phyloP scores from a whole-genome alignment of 176 grass and related monocot genomes.

The Lolium multiflorum region DNA sequence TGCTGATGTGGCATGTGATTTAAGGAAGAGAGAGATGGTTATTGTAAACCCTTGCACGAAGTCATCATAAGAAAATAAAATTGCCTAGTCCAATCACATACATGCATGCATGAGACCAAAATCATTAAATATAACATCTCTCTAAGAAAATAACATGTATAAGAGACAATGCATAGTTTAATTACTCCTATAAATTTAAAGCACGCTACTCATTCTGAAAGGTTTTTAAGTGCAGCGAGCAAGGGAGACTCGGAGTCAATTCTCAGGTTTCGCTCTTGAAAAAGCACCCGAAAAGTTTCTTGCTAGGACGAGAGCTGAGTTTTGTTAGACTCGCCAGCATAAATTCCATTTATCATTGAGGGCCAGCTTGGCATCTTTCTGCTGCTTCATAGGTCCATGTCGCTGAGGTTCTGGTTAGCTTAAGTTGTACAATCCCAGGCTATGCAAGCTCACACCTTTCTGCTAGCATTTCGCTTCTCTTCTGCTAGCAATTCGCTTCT shows the following conservation, averaged over 20 bases:
- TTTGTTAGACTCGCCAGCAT: neutral
- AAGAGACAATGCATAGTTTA: too few relatives aligned
- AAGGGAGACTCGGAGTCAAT: neutral
- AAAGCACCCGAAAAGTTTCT: neutral
- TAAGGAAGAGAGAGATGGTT: too few relatives aligned
- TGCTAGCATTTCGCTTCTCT: neutral
- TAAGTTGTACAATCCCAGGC: neutral
- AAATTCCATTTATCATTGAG: constrained; percentile 10
- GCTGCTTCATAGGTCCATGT: neutral
- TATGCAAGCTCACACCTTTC: neutral
- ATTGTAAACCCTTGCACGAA: too few relatives aligned
- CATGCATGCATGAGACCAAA: too few relatives aligned
- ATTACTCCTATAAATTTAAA: too few relatives aligned
- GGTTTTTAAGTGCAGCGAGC: neutral
- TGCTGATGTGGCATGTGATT: too few relatives aligned
- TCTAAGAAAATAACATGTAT: too few relatives aligned
- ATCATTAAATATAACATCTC: too few relatives aligned
- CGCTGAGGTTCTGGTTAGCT: neutral
- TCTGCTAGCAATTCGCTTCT: neutral
- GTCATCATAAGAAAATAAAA: too few relatives aligned
- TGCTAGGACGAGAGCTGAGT: neutral
- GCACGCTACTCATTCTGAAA: too few relatives aligned
- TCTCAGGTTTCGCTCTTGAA: neutral
- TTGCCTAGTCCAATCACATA: too few relatives aligned
- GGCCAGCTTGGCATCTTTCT: neutral